Base-by-base conservation (phyloP, 1,284 basidiomycete species). In the Cutaneotrichosporon dermatis region DNA sequence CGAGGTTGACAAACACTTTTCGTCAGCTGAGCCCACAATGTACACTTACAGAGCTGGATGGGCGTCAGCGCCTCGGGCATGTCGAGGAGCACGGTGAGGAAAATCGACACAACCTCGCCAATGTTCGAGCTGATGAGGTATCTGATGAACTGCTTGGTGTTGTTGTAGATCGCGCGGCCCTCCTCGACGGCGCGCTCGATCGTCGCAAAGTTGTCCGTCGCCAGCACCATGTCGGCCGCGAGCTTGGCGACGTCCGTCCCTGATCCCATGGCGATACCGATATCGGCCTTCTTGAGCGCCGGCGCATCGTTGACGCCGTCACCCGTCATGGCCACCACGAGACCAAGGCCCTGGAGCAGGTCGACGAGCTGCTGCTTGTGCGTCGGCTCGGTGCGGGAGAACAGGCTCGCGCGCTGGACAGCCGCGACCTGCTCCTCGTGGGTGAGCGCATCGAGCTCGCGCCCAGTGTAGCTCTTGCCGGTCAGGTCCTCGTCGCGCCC, bases 41-140 rank as follows among this genome's bases (percentile, higher is more conserved):
- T 0, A 10, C 4, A 16, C 50, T 51, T 34, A 51, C 50, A 16
- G 48, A 99, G 82, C 82, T 99, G 96, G 11, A 98, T 94, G 34
- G 94, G 94, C 69, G 98, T 97, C 62, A 99, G 81, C 56, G 95
- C 95, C 78, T 99, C 96, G n/a, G 96, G 95, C 93, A 99, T 96
- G 69, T 95, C 95, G 59, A 98, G 82, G 49, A 98, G 82, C 34
- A 98, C 95, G 3, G 95, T 98, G 67, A 98, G 79, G 83, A 99
- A 99, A 79, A 99, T 99, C 72, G 85, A 90, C 73, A 98, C 93
- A 64, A 98, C 95, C 77, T 97, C 94, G 63, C 95, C 94, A 73
- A 98, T 98, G 82, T 98, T 99, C 60, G 90, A 94, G 45, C 92
- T 96, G 79, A 99, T 81, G 55, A 82, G 67, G 69, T 84, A 80